phyloP scores from a whole-genome alignment of 345 rosid species.

The Sonneratia alba region DNA sequence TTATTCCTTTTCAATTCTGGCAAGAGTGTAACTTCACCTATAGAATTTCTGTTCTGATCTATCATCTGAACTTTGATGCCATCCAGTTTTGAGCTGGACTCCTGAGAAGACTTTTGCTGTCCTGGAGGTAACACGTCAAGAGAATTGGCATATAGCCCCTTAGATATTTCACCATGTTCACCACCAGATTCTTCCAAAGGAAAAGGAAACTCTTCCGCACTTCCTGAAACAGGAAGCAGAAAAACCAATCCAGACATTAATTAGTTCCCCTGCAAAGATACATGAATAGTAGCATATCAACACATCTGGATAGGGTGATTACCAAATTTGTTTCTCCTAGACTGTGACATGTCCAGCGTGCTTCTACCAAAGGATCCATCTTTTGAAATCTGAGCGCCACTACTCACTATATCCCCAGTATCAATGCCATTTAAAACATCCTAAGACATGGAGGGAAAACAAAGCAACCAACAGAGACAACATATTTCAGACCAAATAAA shows the following conservation, averaged over 20 bases:
- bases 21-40: background rate
- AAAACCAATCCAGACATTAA: constrained; percentile 16
- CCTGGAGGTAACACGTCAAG: no score
- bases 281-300: constrained; percentile 7
- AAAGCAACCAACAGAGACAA: constrained; percentile 2
- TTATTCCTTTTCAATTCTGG: background rate
- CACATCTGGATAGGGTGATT: constrained; percentile 16
- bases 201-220: no score
- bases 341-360: constrained; percentile 33
- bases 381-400: constrained; percentile 69
- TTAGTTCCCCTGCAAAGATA: constrained; percentile 2
- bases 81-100: constrained; percentile 22
- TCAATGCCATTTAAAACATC: constrained; percentile 69
- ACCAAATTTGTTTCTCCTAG: constrained; percentile 64
- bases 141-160: no score
- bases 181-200: no score
- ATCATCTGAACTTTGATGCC: constrained; percentile 3
- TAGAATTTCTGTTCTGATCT: background rate
- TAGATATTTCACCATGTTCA: no score
- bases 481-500: constrained; percentile 9
- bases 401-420: constrained; percentile 69
- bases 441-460: constrained; percentile 26
- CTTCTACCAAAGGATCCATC: constrained; percentile 52
- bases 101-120: constrained; percentile 8
- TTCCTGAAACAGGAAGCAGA: no score